Conservation (phyloP, 2,329 filamentous ascomycete species). For the Sclerotinia nivalis region DNA sequence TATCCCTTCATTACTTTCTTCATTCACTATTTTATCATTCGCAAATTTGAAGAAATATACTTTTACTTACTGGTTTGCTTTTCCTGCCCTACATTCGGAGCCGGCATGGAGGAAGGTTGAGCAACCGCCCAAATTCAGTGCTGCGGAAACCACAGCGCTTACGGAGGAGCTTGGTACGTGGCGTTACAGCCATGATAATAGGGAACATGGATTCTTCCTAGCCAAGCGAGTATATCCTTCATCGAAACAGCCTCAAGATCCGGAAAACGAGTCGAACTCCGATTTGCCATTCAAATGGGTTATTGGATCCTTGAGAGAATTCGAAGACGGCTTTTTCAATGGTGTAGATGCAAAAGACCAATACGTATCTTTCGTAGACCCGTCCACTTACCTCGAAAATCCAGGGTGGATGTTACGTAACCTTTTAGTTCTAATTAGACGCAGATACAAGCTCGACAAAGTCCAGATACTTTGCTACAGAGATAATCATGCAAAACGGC, state of each 20-base stretch:
- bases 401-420: constrained; percentile 95
- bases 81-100: constrained; percentile 87
- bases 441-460: constrained; percentile 74
- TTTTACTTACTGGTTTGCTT: constrained; percentile 98
- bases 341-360: constrained; percentile 69
- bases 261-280: constrained; percentile 49
- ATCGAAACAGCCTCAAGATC: constrained; percentile 45
- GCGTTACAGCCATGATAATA: constrained; percentile 76
- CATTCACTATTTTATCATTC: constrained; percentile 86
- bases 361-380: constrained; percentile 86
- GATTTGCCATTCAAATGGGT: constrained; percentile 68
- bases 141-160: constrained; percentile 72
- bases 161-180: constrained; percentile 85
- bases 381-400: constrained; percentile 83
- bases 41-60: constrained; percentile 97
- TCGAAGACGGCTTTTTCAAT: constrained; percentile 86
- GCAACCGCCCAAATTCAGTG: constrained; percentile 54
- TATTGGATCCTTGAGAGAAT: constrained; percentile 72
- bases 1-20: constrained; percentile 85
- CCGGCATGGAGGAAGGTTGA: constrained; percentile 71
- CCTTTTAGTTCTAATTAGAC: constrained; percentile 78
- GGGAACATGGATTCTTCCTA: constrained; percentile 95
- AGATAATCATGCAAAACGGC: constrained; percentile 74
- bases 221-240: constrained; percentile 66
- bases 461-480: constrained; percentile 89